Base-by-base conservation (phyloP, 805 yeast genomes). In the Schwanniomyces polymorphus region DNA sequence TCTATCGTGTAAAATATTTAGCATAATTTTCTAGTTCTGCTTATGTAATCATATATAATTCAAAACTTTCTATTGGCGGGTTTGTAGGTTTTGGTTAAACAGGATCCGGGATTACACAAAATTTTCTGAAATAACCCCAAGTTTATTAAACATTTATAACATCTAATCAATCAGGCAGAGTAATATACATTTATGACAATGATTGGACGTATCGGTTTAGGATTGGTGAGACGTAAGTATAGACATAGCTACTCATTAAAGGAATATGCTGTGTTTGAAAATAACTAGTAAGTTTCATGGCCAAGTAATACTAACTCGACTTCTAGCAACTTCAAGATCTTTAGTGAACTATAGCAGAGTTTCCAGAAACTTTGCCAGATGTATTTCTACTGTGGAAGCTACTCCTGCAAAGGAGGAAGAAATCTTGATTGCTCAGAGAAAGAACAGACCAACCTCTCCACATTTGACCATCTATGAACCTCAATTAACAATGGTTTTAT, bases 381-480 rank as follows among this genome's bases (percentile, higher is more conserved):
- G 49, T 38, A 48, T 68, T 27, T 54, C 72, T 41, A 63, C 74
- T 25, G 61, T 71, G 42, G 65, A 68, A 55, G 78, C 90, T 42
- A 71, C 88, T 29, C 75, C 76, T 37, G 80, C 72, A 23, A 81
- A 82, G 56, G 95, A 87, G 59, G 79, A 86, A 55, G 79, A 79
- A 29, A 76, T 91, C 47, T 79, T 92, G 52, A 78, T 82, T 47
- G 82, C 84, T 45, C 98, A 92, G 76, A 84, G 99, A 70, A 80
- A 76, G 55, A 80, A 82, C 73, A 85, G 99, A 74, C 98, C 98
- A 28, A 71, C 80, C 12, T 90, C 97, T 27, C 98, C 98, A 47
- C 96, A 92, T 68, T 77, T 92, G 63, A 73, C 84, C 51, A 91
- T 94, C 64, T 92, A 92, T 76, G 79, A 91, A 74, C 95, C 95